phyloP scores from a whole-genome alignment of 2,329 filamentous ascomycete species.

The Verticillium nubilum region DNA sequence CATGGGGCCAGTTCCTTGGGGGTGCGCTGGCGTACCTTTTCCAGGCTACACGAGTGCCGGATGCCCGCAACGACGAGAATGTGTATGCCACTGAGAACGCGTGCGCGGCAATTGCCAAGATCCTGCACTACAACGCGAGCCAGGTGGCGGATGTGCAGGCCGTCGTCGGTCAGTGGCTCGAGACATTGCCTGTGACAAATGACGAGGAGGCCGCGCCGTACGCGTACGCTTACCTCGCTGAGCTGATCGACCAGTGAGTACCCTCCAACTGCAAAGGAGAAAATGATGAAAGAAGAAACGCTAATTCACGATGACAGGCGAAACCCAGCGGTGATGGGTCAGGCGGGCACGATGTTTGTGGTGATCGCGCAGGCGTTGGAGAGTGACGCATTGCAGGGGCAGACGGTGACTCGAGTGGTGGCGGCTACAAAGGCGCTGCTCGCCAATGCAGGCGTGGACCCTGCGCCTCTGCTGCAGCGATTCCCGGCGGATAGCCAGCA shows the following conservation, averaged over 20 bases:
- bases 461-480: slow-evolving; percentile 67
- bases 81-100: slow-evolving; percentile 97
- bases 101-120: slow-evolving; percentile 93
- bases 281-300: not conserved
- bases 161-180: slow-evolving; percentile 79
- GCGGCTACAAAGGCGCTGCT: slow-evolving; percentile 74
- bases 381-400: slow-evolving; percentile 81
- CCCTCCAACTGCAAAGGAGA: not conserved
- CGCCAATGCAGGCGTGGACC: slow-evolving; percentile 66
- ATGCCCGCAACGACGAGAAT: slow-evolving; percentile 85
- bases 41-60: slow-evolving; percentile 72
- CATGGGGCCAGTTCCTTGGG: slow-evolving; percentile 84
- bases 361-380: slow-evolving; percentile 86
- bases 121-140: slow-evolving; percentile 80
- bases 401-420: slow-evolving; percentile 73
- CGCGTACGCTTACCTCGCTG: slow-evolving; percentile 85
- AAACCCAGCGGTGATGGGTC: slow-evolving; percentile 73
- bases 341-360: slow-evolving; percentile 77
- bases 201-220: slow-evolving; percentile 97
- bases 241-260: slow-evolving; percentile 91
- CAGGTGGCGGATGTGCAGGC: slow-evolving; percentile 73
- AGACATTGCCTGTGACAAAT: slow-evolving; percentile 85
- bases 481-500: slow-evolving; percentile 77
- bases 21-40: slow-evolving; percentile 78
- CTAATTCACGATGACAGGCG: slow-evolving; percentile 48